A percentile compares a stretch with the other conserved stretches of the same genome.
These are phyloP conservation scores for Fusarium humuli DNA, from an alignment of 2,329 filamentous ascomycete species.

Conservation along the genomic window DNA sequence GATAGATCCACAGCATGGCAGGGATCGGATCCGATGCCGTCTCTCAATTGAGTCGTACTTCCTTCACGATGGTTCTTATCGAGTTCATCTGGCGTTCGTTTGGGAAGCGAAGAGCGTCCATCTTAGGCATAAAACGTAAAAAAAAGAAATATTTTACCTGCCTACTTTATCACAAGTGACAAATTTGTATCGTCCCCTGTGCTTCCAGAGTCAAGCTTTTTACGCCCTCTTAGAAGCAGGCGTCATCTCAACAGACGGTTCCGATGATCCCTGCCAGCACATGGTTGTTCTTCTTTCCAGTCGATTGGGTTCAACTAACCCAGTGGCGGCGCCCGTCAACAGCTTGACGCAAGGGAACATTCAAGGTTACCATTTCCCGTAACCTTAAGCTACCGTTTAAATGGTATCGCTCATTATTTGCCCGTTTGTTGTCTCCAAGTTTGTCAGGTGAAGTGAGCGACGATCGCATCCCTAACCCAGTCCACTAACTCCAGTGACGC, in stretches of 20 bases:
- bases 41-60: background rate
- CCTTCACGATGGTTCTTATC: background rate
- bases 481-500: background rate
- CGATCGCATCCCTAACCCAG: background rate
- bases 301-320: background rate
- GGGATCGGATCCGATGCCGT: slow-evolving; percentile 35
- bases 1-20: background rate
- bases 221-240: background rate
- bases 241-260: slow-evolving; percentile 34
- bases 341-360: background rate
- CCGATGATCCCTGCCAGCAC: slow-evolving; percentile 28
- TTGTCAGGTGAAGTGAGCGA: background rate
- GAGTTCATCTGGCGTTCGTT: background rate
- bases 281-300: background rate
- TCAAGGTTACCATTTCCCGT: background rate
- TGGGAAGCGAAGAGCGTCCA: background rate
- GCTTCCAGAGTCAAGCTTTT: background rate
- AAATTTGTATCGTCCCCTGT: background rate
- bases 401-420: background rate
- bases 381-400: background rate
- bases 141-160: too few relatives aligned
- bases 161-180: too few relatives aligned
- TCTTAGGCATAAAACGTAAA: background rate
- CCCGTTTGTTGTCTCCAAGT: background rate
- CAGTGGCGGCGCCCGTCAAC: slow-evolving; percentile 17